phyloP scores from a whole-genome alignment of 1,139 yeast species.

The Yamadazyma dendronema region DNA sequence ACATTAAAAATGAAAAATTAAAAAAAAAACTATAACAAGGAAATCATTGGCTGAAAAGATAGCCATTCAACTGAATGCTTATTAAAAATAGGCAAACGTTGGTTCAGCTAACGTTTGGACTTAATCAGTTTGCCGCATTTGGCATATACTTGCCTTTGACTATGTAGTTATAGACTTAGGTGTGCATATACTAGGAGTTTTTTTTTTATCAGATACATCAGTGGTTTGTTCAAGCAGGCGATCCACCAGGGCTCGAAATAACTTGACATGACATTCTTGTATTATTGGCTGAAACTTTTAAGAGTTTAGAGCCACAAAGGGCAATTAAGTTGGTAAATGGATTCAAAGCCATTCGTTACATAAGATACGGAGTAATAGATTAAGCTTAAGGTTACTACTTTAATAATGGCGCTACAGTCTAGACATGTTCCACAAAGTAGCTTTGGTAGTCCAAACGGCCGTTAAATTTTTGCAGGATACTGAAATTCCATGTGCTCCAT shows the following conservation, averaged over 20 bases:
- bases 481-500: too few relatives aligned
- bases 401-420: too few relatives aligned
- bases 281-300: neutral
- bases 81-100: neutral
- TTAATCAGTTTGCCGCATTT: too few relatives aligned
- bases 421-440: too few relatives aligned
- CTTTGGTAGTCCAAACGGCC: too few relatives aligned
- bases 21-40: neutral
- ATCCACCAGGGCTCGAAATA: neutral
- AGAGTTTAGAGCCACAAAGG: constrained; percentile 1
- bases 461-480: too few relatives aligned
- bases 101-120: neutral
- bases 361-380: neutral
- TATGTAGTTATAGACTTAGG: too few relatives aligned
- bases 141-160: too few relatives aligned
- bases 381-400: too few relatives aligned
- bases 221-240: constrained; percentile 2
- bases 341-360: neutral
- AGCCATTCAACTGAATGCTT: neutral
- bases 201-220: constrained; percentile 14
- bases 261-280: neutral
- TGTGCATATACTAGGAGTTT: neutral
- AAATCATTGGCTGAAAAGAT: constrained; percentile 2
- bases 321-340: neutral
- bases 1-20: neutral